Evolutionary conservation across 1,139 yeast genomes (phyloP).

Genomic region (Saccharomyces pastorianus): DNA sequence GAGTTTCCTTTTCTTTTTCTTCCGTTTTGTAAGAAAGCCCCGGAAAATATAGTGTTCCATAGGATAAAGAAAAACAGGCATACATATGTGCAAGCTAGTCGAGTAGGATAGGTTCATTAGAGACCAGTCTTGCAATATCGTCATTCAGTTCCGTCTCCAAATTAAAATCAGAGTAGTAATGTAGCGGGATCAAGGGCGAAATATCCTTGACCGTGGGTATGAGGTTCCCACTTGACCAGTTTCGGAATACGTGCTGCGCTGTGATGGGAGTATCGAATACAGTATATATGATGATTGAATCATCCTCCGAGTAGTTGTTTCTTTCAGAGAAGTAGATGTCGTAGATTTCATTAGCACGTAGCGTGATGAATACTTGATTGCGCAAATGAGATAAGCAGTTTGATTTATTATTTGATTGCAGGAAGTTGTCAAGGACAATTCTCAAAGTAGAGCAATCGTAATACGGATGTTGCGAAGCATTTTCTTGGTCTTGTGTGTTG

Average conservation of each 20-base stretch:
- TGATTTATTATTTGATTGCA: not conserved
- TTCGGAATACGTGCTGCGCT: not conserved
- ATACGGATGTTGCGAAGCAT: not conserved
- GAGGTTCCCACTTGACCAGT: not conserved
- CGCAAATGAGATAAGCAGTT: not conserved
- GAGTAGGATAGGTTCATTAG: not conserved
- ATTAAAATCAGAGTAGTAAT: not conserved
- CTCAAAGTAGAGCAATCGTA: constrained; percentile 8
- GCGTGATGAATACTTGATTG: not conserved
- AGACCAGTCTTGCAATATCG: not conserved
- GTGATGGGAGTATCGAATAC: constrained; percentile 3
- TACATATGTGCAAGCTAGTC: not conserved
- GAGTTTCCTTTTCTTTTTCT: not conserved
- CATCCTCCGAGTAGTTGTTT: constrained; percentile 2
- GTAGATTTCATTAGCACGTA: not conserved
- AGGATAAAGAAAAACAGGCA: not conserved
- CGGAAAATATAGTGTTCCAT: not conserved
- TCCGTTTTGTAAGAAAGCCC: not conserved
- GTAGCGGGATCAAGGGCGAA: constrained; percentile 2
- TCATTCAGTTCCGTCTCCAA: not conserved
- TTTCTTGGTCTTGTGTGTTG: not conserved
- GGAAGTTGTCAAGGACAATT: constrained; percentile 3
- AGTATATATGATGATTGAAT: constrained; percentile 5
- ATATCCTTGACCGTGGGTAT: not conserved
- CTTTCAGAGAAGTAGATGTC: constrained; percentile 8